phyloP scores from a whole-genome alignment of 2,329 filamentous ascomycete species.

The Cercospora sp. region DNA sequence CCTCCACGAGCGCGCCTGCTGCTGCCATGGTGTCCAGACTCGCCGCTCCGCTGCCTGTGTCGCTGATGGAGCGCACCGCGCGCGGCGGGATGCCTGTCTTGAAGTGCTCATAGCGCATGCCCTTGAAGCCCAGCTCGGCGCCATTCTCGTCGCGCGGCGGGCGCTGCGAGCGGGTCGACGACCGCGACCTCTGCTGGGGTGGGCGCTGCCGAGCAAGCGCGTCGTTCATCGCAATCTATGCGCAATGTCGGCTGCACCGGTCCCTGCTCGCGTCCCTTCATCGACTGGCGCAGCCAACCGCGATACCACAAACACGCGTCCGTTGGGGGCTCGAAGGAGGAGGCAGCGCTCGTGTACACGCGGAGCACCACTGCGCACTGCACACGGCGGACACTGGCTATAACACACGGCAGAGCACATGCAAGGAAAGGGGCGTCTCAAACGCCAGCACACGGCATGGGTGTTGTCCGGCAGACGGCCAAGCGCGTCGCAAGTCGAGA shows the following conservation, averaged over 20 bases:
- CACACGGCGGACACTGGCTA: neutral
- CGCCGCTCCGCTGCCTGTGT: neutral
- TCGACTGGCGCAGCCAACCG: neutral
- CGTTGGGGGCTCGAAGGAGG: neutral
- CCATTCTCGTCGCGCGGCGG: neutral
- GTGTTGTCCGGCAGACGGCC: neutral
- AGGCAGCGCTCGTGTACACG: neutral
- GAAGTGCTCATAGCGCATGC: slow-evolving; percentile 18
- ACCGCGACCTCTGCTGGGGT: neutral
- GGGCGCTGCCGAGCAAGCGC: neutral
- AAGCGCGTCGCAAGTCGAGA: neutral
- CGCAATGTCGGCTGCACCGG: neutral
- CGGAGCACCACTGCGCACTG: neutral
- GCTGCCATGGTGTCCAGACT: slow-evolving; percentile 8
- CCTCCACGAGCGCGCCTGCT: neutral
- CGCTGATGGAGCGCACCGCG: slow-evolving; percentile 7
- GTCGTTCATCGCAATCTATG: slow-evolving; percentile 10
- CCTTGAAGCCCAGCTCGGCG: slow-evolving; percentile 1
- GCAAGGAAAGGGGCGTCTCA: slow-evolving; percentile 16
- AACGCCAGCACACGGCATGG: slow-evolving; percentile 7
- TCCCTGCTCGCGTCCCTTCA: neutral
- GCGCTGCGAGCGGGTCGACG: slow-evolving; percentile 1
- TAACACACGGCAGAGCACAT: slow-evolving; percentile 5
- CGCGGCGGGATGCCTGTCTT: slow-evolving; percentile 10
- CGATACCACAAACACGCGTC: neutral